phyloP scores from a whole-genome alignment of 805 yeast genomes.

The Nakazawaea holstii region DNA sequence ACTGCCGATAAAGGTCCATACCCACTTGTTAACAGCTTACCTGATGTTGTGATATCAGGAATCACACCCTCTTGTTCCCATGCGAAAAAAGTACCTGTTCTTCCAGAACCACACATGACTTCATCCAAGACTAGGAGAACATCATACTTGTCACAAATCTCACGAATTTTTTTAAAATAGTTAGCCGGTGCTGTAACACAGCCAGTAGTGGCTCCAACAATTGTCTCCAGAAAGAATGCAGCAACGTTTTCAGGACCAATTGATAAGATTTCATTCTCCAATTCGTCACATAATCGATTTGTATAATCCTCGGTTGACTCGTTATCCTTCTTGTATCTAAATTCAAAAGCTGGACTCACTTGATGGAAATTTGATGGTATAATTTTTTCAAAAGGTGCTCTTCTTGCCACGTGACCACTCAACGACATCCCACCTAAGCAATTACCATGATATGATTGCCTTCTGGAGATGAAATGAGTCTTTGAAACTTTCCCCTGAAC shows the following conservation, averaged over 20 bases:
- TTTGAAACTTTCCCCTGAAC: constrained; percentile 16
- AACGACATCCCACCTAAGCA: constrained; percentile 16
- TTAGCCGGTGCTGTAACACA: constrained; percentile 13
- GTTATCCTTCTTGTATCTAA: constrained; percentile 10
- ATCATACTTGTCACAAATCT: constrained; percentile 44
- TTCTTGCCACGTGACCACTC: constrained; percentile 15
- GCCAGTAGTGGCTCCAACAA: constrained; percentile 20
- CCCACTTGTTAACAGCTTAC: constrained; percentile 47
- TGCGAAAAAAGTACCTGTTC: constrained; percentile 41
- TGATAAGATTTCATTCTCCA: constrained; percentile 18
- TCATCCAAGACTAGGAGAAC: constrained; percentile 43
- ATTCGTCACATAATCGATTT: constrained; percentile 16
- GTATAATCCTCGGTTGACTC: constrained; percentile 15
- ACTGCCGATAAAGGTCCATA: constrained; percentile 45
- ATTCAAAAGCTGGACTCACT: constrained; percentile 18
- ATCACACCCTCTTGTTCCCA: constrained; percentile 35
- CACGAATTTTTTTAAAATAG: constrained; percentile 37
- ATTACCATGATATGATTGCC: constrained; percentile 21
- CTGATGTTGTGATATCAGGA: constrained; percentile 45
- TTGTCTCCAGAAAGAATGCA: constrained; percentile 20
- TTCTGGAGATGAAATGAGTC: constrained; percentile 18
- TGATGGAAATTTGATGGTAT: constrained; percentile 13
- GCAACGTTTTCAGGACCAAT: constrained; percentile 20
- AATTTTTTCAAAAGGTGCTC: constrained; percentile 11
- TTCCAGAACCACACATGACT: constrained; percentile 52